phyloP scores from a whole-genome alignment of 176 grass and related monocot genomes.

The Chloris gayana region DNA sequence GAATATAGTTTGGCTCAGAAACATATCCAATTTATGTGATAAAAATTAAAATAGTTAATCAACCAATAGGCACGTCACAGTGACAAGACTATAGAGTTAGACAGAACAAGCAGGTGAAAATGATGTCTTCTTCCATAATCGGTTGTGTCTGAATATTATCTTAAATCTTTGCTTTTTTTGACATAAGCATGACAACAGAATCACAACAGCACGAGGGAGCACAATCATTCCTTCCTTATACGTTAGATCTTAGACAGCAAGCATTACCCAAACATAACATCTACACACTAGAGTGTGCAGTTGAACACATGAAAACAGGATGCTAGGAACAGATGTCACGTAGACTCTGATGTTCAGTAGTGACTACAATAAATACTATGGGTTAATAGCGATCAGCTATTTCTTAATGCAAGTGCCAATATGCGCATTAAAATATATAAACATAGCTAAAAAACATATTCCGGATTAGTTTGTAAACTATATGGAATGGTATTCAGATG shows the following conservation, averaged over 20 bases:
- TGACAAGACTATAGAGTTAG: background rate
- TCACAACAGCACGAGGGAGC: background rate
- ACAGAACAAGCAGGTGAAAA: slow-evolving; percentile 20
- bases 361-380: background rate
- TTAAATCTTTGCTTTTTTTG: too few relatives aligned
- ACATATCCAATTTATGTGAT: background rate
- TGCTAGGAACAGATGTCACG: slow-evolving; percentile 3
- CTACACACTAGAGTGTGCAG: slow-evolving; percentile 2
- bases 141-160: too few relatives aligned
- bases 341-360: background rate
- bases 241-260: background rate
- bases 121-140: background rate
- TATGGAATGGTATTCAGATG: too few relatives aligned
- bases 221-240: background rate
- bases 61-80: slow-evolving; percentile 9
- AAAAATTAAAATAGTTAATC: background rate
- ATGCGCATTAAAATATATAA: background rate
- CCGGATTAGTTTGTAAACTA: too few relatives aligned
- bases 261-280: background rate
- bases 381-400: background rate
- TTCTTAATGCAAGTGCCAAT: background rate
- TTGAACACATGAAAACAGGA: background rate
- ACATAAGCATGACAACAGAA: too few relatives aligned
- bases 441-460: background rate
- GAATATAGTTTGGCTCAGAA: background rate